Evolutionary conservation across 768 basidiomycete species (phyloP), one percentile per base, ranked within the genome.

Genomic region (Boletus vinaceobasis): DNA sequence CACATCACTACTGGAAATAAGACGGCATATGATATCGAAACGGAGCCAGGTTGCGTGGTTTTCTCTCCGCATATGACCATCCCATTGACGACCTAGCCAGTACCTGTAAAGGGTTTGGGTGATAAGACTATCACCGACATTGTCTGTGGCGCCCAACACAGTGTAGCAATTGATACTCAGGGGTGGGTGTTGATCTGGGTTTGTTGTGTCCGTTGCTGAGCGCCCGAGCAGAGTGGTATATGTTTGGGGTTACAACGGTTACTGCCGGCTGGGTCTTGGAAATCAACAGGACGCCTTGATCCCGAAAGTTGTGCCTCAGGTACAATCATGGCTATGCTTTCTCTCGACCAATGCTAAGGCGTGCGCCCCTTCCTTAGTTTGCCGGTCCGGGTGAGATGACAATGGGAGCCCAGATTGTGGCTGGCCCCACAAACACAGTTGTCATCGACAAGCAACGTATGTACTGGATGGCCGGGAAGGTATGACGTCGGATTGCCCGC

Each of bases 191-290:
- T 19, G 5, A 10, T 10, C 19, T 19, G 23, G 11, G 44, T 19
- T 27, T 14, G 17, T 47, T 3, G 17, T 53, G 21, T 35, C 40
- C 15, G 31, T 49, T 8, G 9, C 55, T 69, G 40, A 67, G 48
- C 37, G 11, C 38, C 47, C 38, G 29, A 13, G 26, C 56, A 92
- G 90, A 1, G 69, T 85, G 48, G 86, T 90, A 7, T 90, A 88
- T 62, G 86, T 88, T 7, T 94, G 90, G 89, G 92, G 91, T 6
- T 92, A 87, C 65, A 91, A 90, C 54, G 91, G 90, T 9, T 96
- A 97, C 67, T 94, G 93, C 59, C 85, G 96, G 17, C 79, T 95
- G 33, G 96, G 95, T 19, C 78, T 94, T 19, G 90, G 90, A 7
- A 87, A 89, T 61, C 93, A 94, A 68, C 83, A 86, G 29, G 93